Percentiles rank a stretch among this genome's conserved stretches.
Conservation (phyloP, 2,329 filamentous ascomycete genomes). For the Orbilia brochopaga region DNA sequence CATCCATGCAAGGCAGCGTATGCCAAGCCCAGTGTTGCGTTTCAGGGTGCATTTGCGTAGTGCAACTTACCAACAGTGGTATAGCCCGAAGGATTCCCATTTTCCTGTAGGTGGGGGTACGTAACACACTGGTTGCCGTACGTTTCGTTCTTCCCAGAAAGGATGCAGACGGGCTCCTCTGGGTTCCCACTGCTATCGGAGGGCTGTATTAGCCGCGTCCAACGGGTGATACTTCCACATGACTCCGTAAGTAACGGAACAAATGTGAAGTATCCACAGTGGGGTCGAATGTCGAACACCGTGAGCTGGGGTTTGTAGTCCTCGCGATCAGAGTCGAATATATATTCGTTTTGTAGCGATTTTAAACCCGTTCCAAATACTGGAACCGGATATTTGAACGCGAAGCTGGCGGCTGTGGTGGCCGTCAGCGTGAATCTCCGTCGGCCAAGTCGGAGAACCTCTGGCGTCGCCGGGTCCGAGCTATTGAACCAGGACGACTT, state of each 20-base stretch:
- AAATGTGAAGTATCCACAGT: constrained; percentile 29
- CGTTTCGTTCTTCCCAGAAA: background rate
- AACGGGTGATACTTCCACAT: constrained; percentile 23
- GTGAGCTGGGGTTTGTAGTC: background rate
- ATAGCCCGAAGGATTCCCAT: constrained; percentile 28
- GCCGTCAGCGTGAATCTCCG: too few species aligned
- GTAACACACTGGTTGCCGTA: constrained; percentile 15
- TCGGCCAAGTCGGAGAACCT: too few species aligned
- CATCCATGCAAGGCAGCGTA: background rate
- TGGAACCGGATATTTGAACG: constrained; percentile 1
- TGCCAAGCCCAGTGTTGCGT: constrained; percentile 13
- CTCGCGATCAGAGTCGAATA: constrained; percentile 9
- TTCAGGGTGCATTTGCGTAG: constrained; percentile 14
- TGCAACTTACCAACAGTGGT: constrained; percentile 43
- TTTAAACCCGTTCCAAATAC: constrained; percentile 10
- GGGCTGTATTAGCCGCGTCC: background rate
- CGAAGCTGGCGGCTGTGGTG: background rate
- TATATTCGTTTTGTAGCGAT: background rate
- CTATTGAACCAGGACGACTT: background rate
- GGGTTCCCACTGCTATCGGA: too few species aligned
- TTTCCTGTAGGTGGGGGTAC: constrained; percentile 13
- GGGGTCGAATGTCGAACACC: background rate
- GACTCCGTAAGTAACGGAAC: constrained; percentile 23
- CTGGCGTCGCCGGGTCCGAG: too few species aligned
- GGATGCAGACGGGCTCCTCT: background rate